phyloP scores from a whole-genome alignment of 352 stramenopile species.

The Pythium aquatile region DNA sequence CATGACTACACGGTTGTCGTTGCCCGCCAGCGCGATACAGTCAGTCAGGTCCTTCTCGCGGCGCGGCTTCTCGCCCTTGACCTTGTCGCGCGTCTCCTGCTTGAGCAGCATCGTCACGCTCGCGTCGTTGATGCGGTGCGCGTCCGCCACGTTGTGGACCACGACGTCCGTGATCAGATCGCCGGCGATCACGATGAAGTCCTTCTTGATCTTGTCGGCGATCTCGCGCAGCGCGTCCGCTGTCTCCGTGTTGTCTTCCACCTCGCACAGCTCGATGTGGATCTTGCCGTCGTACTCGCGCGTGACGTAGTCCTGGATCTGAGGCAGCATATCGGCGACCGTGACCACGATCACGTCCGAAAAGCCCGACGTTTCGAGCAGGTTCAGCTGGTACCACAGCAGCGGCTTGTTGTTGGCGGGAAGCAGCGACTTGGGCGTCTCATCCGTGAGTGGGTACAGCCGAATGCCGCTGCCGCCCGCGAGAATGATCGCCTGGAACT shows the following conservation, averaged over 20 bases:
- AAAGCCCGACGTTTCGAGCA: slow-evolving; percentile 81
- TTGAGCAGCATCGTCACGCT: slow-evolving; percentile 84
- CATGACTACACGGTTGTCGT: slow-evolving; percentile 69
- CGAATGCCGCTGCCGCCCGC: slow-evolving; percentile 76
- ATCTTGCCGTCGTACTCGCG: slow-evolving; percentile 83
- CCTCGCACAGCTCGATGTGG: slow-evolving; percentile 69
- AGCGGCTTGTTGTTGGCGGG: slow-evolving; percentile 61
- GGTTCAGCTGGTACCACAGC: slow-evolving; percentile 79
- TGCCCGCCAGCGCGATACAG: slow-evolving; percentile 68
- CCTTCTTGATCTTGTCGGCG: slow-evolving; percentile 72
- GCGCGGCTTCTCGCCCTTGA: slow-evolving; percentile 65
- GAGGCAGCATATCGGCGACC: slow-evolving; percentile 48
- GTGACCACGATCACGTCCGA: slow-evolving; percentile 74
- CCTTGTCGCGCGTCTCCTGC: slow-evolving; percentile 42
- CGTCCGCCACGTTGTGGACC: slow-evolving; percentile 78
- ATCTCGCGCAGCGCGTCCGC: slow-evolving; percentile 70
- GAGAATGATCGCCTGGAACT: slow-evolving; percentile 85
- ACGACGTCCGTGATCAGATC: slow-evolving; percentile 80
- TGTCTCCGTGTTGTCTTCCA: slow-evolving; percentile 72
- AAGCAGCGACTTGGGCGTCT: slow-evolving; percentile 73
- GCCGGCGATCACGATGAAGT: slow-evolving; percentile 81
- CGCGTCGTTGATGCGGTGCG: slow-evolving; percentile 80
- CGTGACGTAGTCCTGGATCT: slow-evolving; percentile 76
- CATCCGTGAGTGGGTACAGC: slow-evolving; percentile 75
- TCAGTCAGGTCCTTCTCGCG: slow-evolving; percentile 83